phyloP scores from a whole-genome alignment of 768 basidiomycete species.

The Naganishia kalamii region DNA sequence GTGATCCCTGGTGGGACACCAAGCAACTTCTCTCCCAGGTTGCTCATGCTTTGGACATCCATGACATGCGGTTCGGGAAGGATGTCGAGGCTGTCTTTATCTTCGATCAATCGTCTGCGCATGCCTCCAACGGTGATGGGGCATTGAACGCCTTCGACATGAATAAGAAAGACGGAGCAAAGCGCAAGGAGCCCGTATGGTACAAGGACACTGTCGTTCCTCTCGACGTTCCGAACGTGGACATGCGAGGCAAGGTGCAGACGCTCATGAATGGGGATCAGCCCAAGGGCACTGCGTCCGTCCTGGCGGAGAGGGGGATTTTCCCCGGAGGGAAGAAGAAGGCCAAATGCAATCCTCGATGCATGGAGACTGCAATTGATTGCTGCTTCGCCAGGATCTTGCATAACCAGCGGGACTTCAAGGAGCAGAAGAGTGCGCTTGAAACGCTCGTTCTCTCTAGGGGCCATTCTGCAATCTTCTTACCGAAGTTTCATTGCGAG shows the following conservation, averaged over 20 bases:
- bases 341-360: no score
- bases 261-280: not conserved
- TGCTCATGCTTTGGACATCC: not conserved
- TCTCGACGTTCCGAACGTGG: not conserved
- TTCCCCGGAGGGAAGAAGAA: no score
- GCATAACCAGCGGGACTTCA: slow-evolving; percentile 51
- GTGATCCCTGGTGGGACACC: not conserved
- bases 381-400: slow-evolving; percentile 31
- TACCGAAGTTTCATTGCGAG: slow-evolving; percentile 52
- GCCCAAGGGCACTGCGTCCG: not conserved
- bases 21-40: not conserved
- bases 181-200: not conserved
- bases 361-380: no score
- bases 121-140: not conserved
- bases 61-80: not conserved
- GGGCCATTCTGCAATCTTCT: slow-evolving; percentile 46
- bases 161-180: not conserved
- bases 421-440: slow-evolving; percentile 42
- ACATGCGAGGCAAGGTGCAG: not conserved
- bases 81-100: not conserved
- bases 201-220: not conserved
- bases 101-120: slow-evolving; percentile 3
- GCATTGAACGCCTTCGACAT: not conserved
- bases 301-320: no score
- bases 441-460: slow-evolving; percentile 34